Conservation (phyloP, 1,284 basidiomycete species). For the Apiotrichum mycotoxinovorans region DNA sequence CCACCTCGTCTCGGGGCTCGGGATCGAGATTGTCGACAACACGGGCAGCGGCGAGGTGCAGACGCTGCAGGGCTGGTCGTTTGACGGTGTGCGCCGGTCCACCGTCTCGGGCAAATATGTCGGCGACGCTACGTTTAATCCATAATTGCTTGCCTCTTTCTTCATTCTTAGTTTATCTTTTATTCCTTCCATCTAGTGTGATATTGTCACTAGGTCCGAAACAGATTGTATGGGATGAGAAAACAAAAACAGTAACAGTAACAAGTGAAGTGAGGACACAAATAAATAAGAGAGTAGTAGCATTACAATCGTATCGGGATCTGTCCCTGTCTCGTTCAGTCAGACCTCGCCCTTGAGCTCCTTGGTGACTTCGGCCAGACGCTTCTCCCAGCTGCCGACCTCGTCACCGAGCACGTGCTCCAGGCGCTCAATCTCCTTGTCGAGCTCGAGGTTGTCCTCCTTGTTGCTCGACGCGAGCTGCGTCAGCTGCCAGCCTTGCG, state of each 20-base stretch:
- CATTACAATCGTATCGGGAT: too few species aligned
- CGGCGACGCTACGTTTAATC: constrained; percentile 10
- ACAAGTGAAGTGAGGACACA: not conserved
- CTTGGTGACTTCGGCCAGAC: constrained; percentile 62
- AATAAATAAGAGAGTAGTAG: too few species aligned
- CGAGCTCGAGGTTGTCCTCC: constrained; percentile 48
- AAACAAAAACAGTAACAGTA: not conserved
- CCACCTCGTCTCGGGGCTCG: constrained; percentile 45
- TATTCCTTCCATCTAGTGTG: too few species aligned
- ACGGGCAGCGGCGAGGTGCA: constrained; percentile 8
- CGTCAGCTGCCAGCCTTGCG: constrained; percentile 46
- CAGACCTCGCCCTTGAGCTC: constrained; percentile 36
- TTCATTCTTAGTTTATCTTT: not conserved
- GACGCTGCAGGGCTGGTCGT: not conserved
- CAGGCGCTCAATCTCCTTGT: constrained; percentile 50
- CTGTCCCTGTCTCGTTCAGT: too few species aligned
- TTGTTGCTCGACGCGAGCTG: constrained; percentile 30
- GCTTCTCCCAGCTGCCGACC: constrained; percentile 63
- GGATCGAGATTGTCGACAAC: constrained; percentile 41
- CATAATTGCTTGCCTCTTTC: not conserved
- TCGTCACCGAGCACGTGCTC: constrained; percentile 53
- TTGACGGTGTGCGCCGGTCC: constrained; percentile 1
- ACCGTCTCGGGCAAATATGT: constrained; percentile 16
- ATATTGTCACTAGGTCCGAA: not conserved
- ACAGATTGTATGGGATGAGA: not conserved